These are phyloP conservation scores for Funneliformis caledonium DNA, from an alignment of 371 early-diverging fungal genomes.

Conservation along the genomic window DNA sequence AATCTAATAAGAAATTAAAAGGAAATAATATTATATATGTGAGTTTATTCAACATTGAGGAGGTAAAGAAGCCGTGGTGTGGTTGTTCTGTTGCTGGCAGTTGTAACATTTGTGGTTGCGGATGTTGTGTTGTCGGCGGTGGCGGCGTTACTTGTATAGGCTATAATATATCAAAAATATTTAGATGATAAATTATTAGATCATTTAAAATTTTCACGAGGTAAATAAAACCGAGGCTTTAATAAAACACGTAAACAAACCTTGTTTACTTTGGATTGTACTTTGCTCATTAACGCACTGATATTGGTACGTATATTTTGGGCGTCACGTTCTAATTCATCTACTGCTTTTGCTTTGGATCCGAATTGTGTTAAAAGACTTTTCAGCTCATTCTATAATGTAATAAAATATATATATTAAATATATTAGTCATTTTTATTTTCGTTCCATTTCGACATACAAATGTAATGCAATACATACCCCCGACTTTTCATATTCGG, in stretches of 20 bases:
- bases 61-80: not conserved
- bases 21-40: not conserved
- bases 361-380: conserved; percentile 1
- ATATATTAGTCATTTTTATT: not conserved
- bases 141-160: not conserved
- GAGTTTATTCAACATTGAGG: not conserved
- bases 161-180: not conserved
- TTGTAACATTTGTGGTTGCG: not conserved
- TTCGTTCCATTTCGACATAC: too few species aligned
- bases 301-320: conserved; percentile 4
- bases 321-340: not conserved
- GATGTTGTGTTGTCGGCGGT: not conserved
- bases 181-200: not conserved
- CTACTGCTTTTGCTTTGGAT: not conserved
- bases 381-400: conserved; percentile 4
- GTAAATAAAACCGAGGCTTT: too few species aligned
- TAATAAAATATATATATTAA: not conserved
- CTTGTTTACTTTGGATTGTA: not conserved
- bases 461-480: not conserved
- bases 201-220: not conserved
- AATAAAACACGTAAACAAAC: not conserved
- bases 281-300: not conserved
- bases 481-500: not conserved
- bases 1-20: not conserved
- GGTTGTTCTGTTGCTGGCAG: not conserved